phyloP scores from a whole-genome alignment of 2,329 filamentous ascomycete genomes.

The Colletotrichum sp. region DNA sequence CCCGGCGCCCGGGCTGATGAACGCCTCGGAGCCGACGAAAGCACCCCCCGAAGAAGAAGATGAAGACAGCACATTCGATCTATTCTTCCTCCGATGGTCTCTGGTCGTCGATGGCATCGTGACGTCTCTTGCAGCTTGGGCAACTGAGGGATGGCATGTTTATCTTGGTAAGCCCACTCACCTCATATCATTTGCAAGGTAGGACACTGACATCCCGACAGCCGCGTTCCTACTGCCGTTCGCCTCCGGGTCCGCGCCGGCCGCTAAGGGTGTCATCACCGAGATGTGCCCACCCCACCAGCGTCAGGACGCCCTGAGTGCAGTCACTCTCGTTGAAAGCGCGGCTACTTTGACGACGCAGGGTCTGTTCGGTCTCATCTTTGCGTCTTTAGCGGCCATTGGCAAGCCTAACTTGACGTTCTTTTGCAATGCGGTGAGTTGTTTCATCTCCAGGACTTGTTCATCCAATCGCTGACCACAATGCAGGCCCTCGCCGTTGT shows the following conservation, averaged over 20 bases:
- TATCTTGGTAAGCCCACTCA: constrained; percentile 54
- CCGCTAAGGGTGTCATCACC: constrained; percentile 75
- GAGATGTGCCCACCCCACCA: constrained; percentile 69
- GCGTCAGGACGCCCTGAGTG: constrained; percentile 69
- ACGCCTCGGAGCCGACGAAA: constrained; percentile 49
- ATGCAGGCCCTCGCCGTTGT: constrained; percentile 57
- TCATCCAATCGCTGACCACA: constrained; percentile 14
- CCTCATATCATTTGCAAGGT: background rate
- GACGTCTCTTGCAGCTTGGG: constrained; percentile 67
- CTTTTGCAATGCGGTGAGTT: constrained; percentile 66
- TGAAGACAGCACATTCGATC: constrained; percentile 64
- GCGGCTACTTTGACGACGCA: constrained; percentile 68
- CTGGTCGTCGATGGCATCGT: constrained; percentile 68
- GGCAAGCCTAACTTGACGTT: constrained; percentile 69
- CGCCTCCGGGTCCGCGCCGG: constrained; percentile 71
- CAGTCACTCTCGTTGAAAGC: constrained; percentile 74
- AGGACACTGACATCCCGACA: constrained; percentile 20
- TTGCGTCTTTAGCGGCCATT: constrained; percentile 64
- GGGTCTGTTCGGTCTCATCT: constrained; percentile 70
- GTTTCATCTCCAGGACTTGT: background rate
- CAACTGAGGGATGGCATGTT: constrained; percentile 69
- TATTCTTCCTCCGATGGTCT: constrained; percentile 70
- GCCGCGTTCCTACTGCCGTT: constrained; percentile 70
- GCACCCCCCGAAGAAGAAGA: constrained; percentile 37
- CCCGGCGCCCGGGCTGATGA: constrained; percentile 41